These are phyloP conservation scores for Ceratocystis eucalypticola DNA, from an alignment of 2,329 filamentous ascomycete genomes.

Conservation along the genomic window DNA sequence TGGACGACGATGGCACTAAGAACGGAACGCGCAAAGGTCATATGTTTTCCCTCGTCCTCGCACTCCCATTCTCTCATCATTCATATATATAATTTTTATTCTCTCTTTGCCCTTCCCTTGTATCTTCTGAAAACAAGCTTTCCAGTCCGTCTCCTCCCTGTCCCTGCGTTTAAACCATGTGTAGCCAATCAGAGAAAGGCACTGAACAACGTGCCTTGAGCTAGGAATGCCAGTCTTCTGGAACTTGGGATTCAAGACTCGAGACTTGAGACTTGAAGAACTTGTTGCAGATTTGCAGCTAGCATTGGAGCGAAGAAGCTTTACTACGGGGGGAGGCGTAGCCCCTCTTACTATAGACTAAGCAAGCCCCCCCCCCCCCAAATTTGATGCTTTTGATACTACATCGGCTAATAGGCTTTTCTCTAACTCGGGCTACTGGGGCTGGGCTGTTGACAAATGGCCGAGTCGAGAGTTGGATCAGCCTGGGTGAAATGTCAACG, in stretches of 20 bases:
- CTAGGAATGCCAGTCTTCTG: background rate
- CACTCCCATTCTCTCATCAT: background rate
- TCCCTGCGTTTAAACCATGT: background rate
- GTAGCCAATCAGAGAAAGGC: slow-evolving; percentile 14
- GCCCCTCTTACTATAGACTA: too few species aligned
- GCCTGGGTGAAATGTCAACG: background rate
- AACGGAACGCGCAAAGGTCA: too few species aligned
- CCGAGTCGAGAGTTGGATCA: too few species aligned
- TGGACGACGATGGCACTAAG: too few species aligned
- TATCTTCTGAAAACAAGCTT: background rate
- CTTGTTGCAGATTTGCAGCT: background rate
- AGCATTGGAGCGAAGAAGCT: too few species aligned
- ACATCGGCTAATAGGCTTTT: background rate
- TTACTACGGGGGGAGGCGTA: too few species aligned
- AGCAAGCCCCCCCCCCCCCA: too few species aligned
- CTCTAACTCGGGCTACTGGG: background rate
- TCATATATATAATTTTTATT: background rate
- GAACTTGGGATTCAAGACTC: background rate
- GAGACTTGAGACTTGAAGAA: background rate
- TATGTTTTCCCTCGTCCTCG: background rate
- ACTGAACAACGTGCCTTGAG: slow-evolving; percentile 16
- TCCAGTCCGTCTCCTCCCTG: background rate
- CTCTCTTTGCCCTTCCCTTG: background rate
- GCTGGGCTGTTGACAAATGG: too few species aligned
- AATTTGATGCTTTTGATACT: too few species aligned